Evolutionary conservation across 2,329 filamentous ascomycete species (phyloP).

Genomic region (Biscogniauxia marginata): DNA sequence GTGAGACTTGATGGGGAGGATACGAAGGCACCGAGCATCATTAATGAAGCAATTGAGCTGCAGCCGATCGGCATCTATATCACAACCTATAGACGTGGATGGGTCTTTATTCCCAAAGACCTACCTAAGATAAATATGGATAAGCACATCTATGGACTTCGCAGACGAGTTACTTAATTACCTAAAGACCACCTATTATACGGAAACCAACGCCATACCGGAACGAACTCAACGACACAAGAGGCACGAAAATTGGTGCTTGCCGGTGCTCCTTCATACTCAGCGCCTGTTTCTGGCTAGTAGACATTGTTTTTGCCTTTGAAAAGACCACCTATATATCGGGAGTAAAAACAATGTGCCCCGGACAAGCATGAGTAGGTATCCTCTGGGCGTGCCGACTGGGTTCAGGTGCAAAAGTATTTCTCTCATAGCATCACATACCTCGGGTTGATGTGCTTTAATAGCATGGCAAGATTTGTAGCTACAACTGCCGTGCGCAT

Average conservation of each 20-base stretch:
- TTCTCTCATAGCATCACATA: neutral
- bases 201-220: slow-evolving; percentile 35
- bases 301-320: slow-evolving; percentile 14
- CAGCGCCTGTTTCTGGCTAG: slow-evolving; percentile 13
- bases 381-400: no score
- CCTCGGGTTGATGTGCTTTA: neutral
- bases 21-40: slow-evolving; percentile 47
- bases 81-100: slow-evolving; percentile 25
- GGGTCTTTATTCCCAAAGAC: slow-evolving; percentile 29
- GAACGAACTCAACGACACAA: slow-evolving; percentile 33
- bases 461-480: neutral
- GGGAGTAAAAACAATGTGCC: no score
- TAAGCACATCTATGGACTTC: slow-evolving; percentile 1
- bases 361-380: no score
- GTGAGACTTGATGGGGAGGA: slow-evolving; percentile 41
- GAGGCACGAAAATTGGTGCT: slow-evolving; percentile 23
- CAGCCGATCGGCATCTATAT: slow-evolving; percentile 39
- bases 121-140: slow-evolving; percentile 12
- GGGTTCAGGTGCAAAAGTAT: neutral
- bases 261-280: slow-evolving; percentile 29
- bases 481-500: neutral
- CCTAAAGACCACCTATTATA: slow-evolving; percentile 33
- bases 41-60: slow-evolving; percentile 49
- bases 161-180: slow-evolving; percentile 22
- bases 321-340: no score